Conservation (phyloP, 2,329 filamentous ascomycete species). For the Aureobasidium pullulans region DNA sequence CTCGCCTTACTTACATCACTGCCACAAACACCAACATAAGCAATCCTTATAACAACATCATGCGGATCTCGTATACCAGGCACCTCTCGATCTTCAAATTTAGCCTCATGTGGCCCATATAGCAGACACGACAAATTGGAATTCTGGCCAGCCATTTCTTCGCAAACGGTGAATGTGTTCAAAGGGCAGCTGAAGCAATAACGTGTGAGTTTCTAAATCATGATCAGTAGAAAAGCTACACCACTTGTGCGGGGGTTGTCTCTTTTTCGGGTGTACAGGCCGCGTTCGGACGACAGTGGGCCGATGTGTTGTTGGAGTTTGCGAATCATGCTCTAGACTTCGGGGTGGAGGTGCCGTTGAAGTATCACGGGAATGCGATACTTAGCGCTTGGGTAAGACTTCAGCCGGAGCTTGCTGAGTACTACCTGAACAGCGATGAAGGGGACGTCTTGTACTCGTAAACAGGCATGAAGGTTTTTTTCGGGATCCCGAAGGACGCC, state of each 20-base stretch:
- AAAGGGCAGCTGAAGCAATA: too few relatives aligned
- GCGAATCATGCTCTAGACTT: not conserved
- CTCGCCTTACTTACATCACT: not conserved
- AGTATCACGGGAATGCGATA: too few relatives aligned
- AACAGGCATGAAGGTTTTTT: too few relatives aligned
- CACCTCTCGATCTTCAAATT: not conserved
- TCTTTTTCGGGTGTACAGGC: not conserved
- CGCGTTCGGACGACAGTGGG: not conserved
- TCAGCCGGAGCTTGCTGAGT: too few relatives aligned
- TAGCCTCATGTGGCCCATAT: not conserved
- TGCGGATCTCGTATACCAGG: not conserved
- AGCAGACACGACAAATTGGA: constrained; percentile 2
- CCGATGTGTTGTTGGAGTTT: not conserved
- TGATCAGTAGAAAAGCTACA: too few relatives aligned
- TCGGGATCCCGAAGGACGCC: too few relatives aligned
- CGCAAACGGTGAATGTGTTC: too few relatives aligned
- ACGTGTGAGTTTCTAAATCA: not conserved
- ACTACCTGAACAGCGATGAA: too few relatives aligned
- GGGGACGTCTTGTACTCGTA: too few relatives aligned
- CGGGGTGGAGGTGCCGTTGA: not conserved
- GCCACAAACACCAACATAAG: constrained; percentile 10
- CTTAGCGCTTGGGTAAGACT: too few relatives aligned
- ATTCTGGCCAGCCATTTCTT: not conserved
- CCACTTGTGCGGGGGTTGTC: not conserved
- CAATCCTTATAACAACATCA: not conserved